Evolutionary conservation across 495 filamentous ascomycete species (phyloP), one percentile per base, ranked within the genome.

Genomic region (Lentithecium fluviatile): DNA sequence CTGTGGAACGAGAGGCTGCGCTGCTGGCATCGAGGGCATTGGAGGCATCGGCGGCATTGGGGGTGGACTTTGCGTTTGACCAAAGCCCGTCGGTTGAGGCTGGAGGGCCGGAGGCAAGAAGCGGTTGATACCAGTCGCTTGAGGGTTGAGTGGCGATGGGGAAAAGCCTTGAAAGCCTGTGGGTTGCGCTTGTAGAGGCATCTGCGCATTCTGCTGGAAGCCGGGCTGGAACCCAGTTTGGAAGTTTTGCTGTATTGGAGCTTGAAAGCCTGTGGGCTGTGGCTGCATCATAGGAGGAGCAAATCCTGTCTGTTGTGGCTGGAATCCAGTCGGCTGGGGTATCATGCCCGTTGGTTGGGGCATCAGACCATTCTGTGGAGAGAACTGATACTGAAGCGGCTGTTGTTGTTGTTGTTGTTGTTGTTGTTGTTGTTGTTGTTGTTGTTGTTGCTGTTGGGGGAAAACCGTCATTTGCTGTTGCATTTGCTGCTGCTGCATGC

Each of bases 1-100:
- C 73, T 98, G 94, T 32, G 94, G 85, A 47, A 85, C 73, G 56
- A 98, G 76, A 29, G 87, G 86, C 7, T 78, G 71, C 38, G 77
- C 70, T 19, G 10, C 12, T 2, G 76, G 85, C 6, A 77, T 78
- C 52, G 84, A 76, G 17, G 76, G 73, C n/a, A 79, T 73, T 0
- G 76, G 69, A 1, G 77, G 79, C 43, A 78, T 73, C 17, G 65
- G 70, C 0, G 68, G 68, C 23, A 61, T 54, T 24, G 62, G 67
- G 6, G 63, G 49, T 8, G 68, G 45, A n/a, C 36, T 46, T 19
- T 38, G 43, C 1, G 52, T 64, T 19, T 56, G 65, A 42, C 65
- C 63, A 20, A 59, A 60, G 36, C 83, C 84, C 40, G 83, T 87
- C 20, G 74, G 76, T 57, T 82, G 75, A n/a, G 74, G 75, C 49